A percentile compares a stretch with the other conserved stretches of the same genome.
phyloP scores from a whole-genome alignment of 139 green algal genomes.

The Tetratostichococcus sp. region DNA sequence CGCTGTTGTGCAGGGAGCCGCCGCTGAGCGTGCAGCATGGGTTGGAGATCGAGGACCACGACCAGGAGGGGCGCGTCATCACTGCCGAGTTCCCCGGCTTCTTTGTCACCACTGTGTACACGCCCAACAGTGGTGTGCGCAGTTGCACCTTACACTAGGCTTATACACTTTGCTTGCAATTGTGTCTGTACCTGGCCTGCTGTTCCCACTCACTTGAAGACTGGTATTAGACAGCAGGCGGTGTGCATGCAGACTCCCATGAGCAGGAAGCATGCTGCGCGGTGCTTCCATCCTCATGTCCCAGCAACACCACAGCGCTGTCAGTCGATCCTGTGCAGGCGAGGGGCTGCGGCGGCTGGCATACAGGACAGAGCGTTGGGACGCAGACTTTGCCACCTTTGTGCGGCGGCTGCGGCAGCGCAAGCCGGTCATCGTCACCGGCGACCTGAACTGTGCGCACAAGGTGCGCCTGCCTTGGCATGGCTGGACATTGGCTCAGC shows the following conservation, averaged over 20 bases:
- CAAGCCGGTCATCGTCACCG: conserved; percentile 64
- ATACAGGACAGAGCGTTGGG: conserved; percentile 53
- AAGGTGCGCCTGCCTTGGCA: neutral
- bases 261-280: too few species aligned
- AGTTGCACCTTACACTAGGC: too few species aligned
- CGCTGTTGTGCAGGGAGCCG: too few species aligned
- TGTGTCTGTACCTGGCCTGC: too few species aligned
- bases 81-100: conserved; percentile 36
- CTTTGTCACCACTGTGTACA: conserved; percentile 39
- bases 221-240: too few species aligned
- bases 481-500: too few species aligned
- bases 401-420: conserved; percentile 29
- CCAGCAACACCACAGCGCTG: neutral
- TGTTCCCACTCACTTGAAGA: too few species aligned
- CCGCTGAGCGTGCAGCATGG: conserved; percentile 25
- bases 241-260: too few species aligned
- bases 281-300: neutral
- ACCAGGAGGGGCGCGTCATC: conserved; percentile 41
- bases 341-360: conserved; percentile 53
- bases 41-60: conserved; percentile 21
- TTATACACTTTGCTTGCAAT: too few species aligned
- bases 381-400: conserved; percentile 29
- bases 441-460: conserved; percentile 43
- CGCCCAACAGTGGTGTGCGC: conserved; percentile 44
- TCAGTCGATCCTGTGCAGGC: conserved; percentile 9